Base-by-base conservation (phyloP, 495 filamentous ascomycete species). In the Pseudevernia furfuracea region DNA sequence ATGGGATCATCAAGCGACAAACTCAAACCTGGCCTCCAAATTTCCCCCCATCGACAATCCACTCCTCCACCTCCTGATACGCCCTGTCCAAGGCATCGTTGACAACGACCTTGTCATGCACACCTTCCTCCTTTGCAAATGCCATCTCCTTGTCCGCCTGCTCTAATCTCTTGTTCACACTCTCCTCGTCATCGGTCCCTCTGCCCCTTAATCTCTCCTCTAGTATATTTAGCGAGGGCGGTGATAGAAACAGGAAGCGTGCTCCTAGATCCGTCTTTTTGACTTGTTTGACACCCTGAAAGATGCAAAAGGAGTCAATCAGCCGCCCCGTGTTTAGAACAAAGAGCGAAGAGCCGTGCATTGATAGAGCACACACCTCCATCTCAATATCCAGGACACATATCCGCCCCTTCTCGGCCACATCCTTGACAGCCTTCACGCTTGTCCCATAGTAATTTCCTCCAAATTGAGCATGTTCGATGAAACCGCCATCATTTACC, bases 231-330 rank as follows among this genome's bases (percentile, higher is more conserved):
- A 92, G 72, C 28, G 82, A 87, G 1, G 89, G 93, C 3, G 94
- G 93, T 41, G 87, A 82, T 63, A 97, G 80, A 74, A 97, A 97
- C 61, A 96, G 73, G 73, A 89, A 96, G 38, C 92, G 86, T 17
- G 93, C 89, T 64, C 85, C 79, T 69, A 95, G 81, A 72, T 84
- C 79, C 58, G 87, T 85, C 19, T 82, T 82, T 72, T 90, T 90
- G 64, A 98, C 90, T 78, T 97, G 94, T 77, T 97, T 97, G 56
- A 97, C 92, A 37, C 93, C 94, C 87, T 87, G 64, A 43, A 39
- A 14, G 21, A 30, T 39, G 0, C 19, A n/a, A 25, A 37, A 19
- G 17, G 21, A 41, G n/a, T 28, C 34, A n/a, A 17, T 68, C 14
- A 64, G 66, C 62, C 19, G 28, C 52, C 21, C 30, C 14, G 15